Conservation (phyloP, 2,329 filamentous ascomycete species). For the Cylindrodendrum hubeiense region DNA sequence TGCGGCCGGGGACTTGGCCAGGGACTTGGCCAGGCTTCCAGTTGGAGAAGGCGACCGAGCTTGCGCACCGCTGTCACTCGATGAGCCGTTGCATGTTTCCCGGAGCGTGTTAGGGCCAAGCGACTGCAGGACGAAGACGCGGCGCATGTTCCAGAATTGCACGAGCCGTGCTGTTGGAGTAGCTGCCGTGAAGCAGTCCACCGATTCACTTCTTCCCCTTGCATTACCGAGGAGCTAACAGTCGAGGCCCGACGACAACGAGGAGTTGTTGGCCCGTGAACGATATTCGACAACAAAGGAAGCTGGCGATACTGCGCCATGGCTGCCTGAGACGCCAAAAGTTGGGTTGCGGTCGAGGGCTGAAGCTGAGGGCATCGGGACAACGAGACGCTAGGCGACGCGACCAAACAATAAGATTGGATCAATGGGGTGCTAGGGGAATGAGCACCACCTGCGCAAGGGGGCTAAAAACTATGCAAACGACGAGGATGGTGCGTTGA, state of each 20-base stretch:
- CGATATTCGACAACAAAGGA: background rate
- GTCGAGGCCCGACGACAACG: background rate
- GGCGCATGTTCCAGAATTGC: slow-evolving; percentile 14
- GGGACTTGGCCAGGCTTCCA: slow-evolving; percentile 22
- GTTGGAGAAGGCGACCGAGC: background rate
- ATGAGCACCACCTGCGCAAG: slow-evolving; percentile 8
- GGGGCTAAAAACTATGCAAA: slow-evolving; percentile 10
- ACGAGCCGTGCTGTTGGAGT: background rate
- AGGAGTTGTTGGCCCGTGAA: background rate
- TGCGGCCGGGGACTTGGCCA: slow-evolving; percentile 18
- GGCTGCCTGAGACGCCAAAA: slow-evolving; percentile 31
- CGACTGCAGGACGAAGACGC: slow-evolving; percentile 15
- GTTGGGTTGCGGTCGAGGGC: slow-evolving; percentile 29
- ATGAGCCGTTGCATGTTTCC: slow-evolving; percentile 3
- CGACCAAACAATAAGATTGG: slow-evolving; percentile 3
- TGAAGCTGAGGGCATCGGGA: slow-evolving; percentile 19
- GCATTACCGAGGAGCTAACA: background rate
- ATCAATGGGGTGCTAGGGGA: background rate
- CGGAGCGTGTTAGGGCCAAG: slow-evolving; percentile 15
- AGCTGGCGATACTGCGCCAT: slow-evolving; percentile 4
- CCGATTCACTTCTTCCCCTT: background rate
- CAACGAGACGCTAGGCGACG: background rate
- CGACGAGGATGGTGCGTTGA: slow-evolving; percentile 32
- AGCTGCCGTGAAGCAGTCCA: background rate
- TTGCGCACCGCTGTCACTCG: background rate